Evolutionary conservation across 805 yeast species (phyloP), one percentile per base, ranked within the genome.

Genomic region (Tetrapisispora namnaoensis): DNA sequence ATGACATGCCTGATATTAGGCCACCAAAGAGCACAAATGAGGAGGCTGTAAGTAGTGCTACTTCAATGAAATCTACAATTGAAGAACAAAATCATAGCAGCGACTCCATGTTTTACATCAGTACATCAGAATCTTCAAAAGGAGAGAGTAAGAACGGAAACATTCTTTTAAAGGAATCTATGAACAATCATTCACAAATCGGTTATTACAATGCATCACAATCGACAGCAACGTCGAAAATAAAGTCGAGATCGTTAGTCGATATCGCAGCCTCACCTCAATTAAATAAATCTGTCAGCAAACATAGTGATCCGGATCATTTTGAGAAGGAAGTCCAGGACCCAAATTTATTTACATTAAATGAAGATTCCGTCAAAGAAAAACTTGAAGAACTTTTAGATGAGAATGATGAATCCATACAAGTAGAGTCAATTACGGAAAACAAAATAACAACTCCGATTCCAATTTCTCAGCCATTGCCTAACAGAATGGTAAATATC

Each of bases 1-100:
- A 55, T 14, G 55, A 53, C 27, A 44, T 45, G 16, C 69, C 69
- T 9, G 60, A 57, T 21, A 49, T 65, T 16, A 56, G 56, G 28
- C 27, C 44, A 30, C 44, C 37, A 42, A 42, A 42, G 20, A 30
- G n/a, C 7, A 4, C 17, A 2, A 28, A 32, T 2, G 28, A 13
- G 3, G 9, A 8, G 7, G 5, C 24, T 30, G 30, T 14, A 18
- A 20, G 9, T 30, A 42, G 37, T 42, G 20, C 24, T 4, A 20
- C 17, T 20, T 20, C 28, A 10, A 42, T 21, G 8, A 10, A n/a
- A 13, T 20, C 27, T 18, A 28, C 17, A 11, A 20, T 8, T 20
- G 28, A n/a, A 5, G 37, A 18, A 3, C 37, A 30, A 32, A 28
- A 18, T 10, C 4, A 16, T 10, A 9, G 9, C 11, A 10, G 5